Evolutionary conservation across 1,139 yeast genomes (phyloP).

Genomic region (Debaryomyces psychrophilus): DNA sequence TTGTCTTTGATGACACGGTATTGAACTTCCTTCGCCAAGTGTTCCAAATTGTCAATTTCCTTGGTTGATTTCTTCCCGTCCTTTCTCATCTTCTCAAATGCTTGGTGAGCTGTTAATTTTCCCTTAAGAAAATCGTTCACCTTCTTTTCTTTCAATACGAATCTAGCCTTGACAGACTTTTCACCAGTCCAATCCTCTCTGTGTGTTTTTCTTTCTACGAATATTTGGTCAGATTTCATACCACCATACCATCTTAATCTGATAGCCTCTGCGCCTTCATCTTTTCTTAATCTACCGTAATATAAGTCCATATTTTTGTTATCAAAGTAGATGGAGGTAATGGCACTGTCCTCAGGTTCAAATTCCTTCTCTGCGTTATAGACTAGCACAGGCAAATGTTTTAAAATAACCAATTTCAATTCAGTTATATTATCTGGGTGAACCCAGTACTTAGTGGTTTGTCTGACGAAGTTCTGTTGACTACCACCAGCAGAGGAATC

Average conservation of each 20-base stretch:
- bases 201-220: slow-evolving; percentile 96
- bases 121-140: slow-evolving; percentile 85
- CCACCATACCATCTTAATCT: slow-evolving; percentile 99
- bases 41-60: slow-evolving; percentile 90
- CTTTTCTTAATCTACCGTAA: slow-evolving; percentile 91
- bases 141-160: slow-evolving; percentile 86
- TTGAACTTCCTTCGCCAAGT: slow-evolving; percentile 90
- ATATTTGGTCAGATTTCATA: slow-evolving; percentile 88
- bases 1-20: slow-evolving; percentile 82
- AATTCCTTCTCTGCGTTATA: slow-evolving; percentile 96
- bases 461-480: slow-evolving; percentile 97
- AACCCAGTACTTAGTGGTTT: slow-evolving; percentile 98
- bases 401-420: slow-evolving; percentile 84
- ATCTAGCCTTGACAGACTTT: slow-evolving; percentile 95
- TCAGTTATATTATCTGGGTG: slow-evolving; percentile 99
- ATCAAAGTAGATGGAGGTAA: slow-evolving; percentile 94
- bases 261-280: slow-evolving; percentile 98
- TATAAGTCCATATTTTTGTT: slow-evolving; percentile 86
- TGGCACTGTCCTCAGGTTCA: slow-evolving; percentile 91
- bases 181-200: slow-evolving; percentile 99
- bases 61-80: slow-evolving; percentile 86
- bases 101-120: slow-evolving; percentile 82
- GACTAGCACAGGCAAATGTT: slow-evolving; percentile 94
- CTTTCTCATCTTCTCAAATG: slow-evolving; percentile 87
- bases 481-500: slow-evolving; percentile 96